Conservation (phyloP, 129 eudicot genomes). For the Saussurea involucrata region DNA sequence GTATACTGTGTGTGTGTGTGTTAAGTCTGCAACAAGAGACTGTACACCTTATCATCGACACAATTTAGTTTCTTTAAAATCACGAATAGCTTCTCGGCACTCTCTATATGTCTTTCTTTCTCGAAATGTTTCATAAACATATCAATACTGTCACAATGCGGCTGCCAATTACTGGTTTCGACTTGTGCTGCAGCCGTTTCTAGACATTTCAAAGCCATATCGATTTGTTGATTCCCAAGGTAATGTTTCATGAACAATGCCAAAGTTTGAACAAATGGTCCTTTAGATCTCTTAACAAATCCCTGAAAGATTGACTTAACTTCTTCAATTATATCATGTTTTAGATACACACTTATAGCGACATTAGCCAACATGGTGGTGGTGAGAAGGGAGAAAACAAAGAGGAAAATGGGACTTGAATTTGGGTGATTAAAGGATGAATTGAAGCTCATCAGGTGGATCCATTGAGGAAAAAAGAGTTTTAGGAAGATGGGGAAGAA, state of each 20-base stretch:
- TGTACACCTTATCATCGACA: constrained; percentile 43
- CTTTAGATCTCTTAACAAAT: constrained; percentile 34
- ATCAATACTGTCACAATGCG: constrained; percentile 21
- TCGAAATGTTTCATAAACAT: constrained; percentile 38
- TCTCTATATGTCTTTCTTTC: constrained; percentile 44
- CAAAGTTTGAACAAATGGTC: constrained; percentile 33
- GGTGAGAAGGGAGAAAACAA: too few species aligned
- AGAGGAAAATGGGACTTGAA: too few species aligned
- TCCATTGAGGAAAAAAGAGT: too few species aligned
- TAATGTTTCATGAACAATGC: constrained; percentile 32
- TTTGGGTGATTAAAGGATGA: too few species aligned
- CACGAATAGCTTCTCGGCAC: constrained; percentile 52
- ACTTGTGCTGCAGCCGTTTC: constrained; percentile 45
- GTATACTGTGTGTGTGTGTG: too few species aligned
- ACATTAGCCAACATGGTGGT: constrained; percentile 41
- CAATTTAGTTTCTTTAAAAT: constrained; percentile 41
- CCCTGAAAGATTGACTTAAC: constrained; percentile 44
- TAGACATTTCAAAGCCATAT: constrained; percentile 40
- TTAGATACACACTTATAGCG: constrained; percentile 42
- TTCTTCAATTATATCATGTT: constrained; percentile 49
- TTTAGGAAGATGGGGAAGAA: too few species aligned
- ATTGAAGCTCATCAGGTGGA: too few species aligned
- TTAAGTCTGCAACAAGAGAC: constrained; percentile 48
- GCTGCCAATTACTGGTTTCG: constrained; percentile 32
- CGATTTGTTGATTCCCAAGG: constrained; percentile 29